Conservation (phyloP, 176 grass and related monocot genomes). For the Pontederia crassipes region DNA sequence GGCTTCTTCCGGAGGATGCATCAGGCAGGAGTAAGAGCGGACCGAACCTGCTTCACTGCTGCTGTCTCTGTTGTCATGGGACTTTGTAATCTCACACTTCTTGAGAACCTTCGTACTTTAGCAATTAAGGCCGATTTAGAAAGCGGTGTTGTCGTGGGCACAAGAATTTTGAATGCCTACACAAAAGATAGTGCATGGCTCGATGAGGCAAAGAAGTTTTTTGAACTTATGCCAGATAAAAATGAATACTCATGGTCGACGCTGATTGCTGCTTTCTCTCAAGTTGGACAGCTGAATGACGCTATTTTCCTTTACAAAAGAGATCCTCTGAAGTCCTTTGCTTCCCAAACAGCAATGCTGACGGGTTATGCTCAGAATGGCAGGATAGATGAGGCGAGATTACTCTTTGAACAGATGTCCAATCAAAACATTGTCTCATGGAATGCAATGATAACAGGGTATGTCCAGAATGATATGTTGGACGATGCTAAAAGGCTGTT, state of each 20-base stretch:
- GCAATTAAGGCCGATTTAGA: conserved; percentile 44
- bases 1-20: conserved; percentile 39
- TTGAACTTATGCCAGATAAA: conserved; percentile 39
- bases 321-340: conserved; percentile 44
- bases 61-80: conserved; percentile 32
- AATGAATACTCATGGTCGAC: conserved; percentile 74
- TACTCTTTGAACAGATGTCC: conserved; percentile 59
- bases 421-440: conserved; percentile 49
- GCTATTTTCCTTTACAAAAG: conserved; percentile 35
- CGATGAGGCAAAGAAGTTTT: conserved; percentile 39
- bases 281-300: conserved; percentile 37
- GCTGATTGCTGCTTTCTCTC: conserved; percentile 38
- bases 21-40: conserved; percentile 25
- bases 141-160: conserved; percentile 44
- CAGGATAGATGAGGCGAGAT: conserved; percentile 35
- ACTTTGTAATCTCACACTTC: conserved; percentile 21
- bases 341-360: conserved; percentile 43
- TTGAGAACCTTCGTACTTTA: conserved; percentile 35
- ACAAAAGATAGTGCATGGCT: conserved; percentile 28
- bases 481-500: conserved; percentile 56
- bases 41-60: conserved; percentile 39
- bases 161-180: conserved; percentile 47
- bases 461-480: conserved; percentile 51
- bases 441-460: conserved; percentile 67
- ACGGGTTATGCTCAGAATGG: conserved; percentile 55